Evolutionary conservation across 108 stramenopile species (phyloP).

Genomic region (Aurantiochytrium sp.): DNA sequence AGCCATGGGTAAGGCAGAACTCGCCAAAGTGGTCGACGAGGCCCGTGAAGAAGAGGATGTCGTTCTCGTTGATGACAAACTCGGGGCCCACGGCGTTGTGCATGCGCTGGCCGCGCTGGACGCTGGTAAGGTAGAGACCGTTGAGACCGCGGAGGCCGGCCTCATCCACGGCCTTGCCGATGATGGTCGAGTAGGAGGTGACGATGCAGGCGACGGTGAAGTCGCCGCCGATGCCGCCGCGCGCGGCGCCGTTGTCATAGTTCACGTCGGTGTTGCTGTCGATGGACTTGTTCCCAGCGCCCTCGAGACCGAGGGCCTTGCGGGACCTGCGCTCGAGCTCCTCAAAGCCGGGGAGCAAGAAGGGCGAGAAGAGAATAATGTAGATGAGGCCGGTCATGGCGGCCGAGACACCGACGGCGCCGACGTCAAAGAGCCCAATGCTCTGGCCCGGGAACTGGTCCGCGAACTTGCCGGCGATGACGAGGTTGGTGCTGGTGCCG

Average conservation of each 20-base stretch:
- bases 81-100: slow-evolving; percentile 78
- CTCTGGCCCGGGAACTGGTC: background rate
- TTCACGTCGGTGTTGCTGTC: background rate
- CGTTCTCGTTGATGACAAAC: slow-evolving; percentile 73
- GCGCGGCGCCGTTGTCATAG: background rate
- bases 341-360: background rate
- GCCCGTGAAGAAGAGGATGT: slow-evolving; percentile 78
- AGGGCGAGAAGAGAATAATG: slow-evolving; percentile 13
- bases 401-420: background rate
- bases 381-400: slow-evolving; percentile 17
- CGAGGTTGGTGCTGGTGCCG: slow-evolving; percentile 40
- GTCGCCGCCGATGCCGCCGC: background rate
- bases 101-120: slow-evolving; percentile 72
- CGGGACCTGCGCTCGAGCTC: background rate
- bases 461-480: slow-evolving; percentile 37
- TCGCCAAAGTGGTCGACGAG: slow-evolving; percentile 68
- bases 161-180: background rate
- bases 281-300: background rate
- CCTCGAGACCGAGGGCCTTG: background rate
- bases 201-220: slow-evolving; percentile 18
- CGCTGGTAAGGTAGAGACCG: slow-evolving; percentile 74
- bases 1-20: slow-evolving; percentile 74
- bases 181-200: background rate
- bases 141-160: slow-evolving; percentile 33
- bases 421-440: slow-evolving; percentile 33